phyloP scores from a whole-genome alignment of 108 stramenopile genomes.

The Cylindrotheca closterium region DNA sequence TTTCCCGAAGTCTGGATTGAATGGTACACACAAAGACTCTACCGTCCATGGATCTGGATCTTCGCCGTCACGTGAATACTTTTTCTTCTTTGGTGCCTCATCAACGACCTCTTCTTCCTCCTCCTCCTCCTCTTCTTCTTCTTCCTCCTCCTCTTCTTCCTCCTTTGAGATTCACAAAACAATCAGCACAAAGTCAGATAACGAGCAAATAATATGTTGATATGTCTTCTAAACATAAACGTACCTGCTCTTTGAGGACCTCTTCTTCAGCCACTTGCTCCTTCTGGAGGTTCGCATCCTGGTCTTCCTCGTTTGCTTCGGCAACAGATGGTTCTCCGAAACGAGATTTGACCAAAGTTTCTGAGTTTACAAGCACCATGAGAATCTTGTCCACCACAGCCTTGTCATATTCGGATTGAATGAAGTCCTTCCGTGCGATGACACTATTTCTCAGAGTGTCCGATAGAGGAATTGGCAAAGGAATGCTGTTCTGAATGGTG shows the following conservation, averaged over 20 bases:
- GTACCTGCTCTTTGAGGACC: constrained; percentile 93
- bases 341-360: constrained; percentile 61
- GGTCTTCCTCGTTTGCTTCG: constrained; percentile 82
- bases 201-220: neutral
- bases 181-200: constrained; percentile 25
- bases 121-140: constrained; percentile 88
- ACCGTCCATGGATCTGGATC: constrained; percentile 91
- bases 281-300: constrained; percentile 86
- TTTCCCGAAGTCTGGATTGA: constrained; percentile 25
- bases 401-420: constrained; percentile 83
- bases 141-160: constrained; percentile 94
- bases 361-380: constrained; percentile 91
- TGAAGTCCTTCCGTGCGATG: constrained; percentile 73
- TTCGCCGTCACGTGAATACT: constrained; percentile 95
- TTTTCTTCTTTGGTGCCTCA: constrained; percentile 92
- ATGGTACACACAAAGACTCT: constrained; percentile 71
- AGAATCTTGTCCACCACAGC: constrained; percentile 92
- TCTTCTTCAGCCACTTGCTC: constrained; percentile 98
- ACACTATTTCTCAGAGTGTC: constrained; percentile 83
- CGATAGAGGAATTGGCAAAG: constrained; percentile 80
- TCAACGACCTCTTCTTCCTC: constrained; percentile 95
- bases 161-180: too few species aligned
- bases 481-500: constrained; percentile 94
- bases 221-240: constrained; percentile 1
- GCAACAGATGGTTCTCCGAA: constrained; percentile 51